Percentiles rank a stretch among this genome's conserved stretches.
These are phyloP conservation scores for Metschnikowia aberdeeniae DNA, from an alignment of 805 yeast species.

Conservation along the genomic window DNA sequence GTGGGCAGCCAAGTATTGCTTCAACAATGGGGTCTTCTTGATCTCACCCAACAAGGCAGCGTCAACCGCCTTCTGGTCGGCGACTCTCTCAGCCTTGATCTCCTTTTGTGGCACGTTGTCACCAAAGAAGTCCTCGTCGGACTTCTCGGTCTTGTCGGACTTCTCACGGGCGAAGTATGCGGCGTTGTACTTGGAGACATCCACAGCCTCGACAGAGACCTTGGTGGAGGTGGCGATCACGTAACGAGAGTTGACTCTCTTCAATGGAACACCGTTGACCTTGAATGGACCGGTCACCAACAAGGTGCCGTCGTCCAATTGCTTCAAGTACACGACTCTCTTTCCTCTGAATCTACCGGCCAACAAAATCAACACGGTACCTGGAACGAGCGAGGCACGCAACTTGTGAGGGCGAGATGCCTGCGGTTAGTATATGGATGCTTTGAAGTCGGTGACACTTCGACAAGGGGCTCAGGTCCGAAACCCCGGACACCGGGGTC, in stretches of 20 bases:
- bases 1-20: conserved; percentile 92
- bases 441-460: neutral
- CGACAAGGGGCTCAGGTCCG: no score
- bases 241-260: conserved; percentile 98
- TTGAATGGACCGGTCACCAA: conserved; percentile 99
- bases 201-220: conserved; percentile 74
- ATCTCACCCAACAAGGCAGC: conserved; percentile 87
- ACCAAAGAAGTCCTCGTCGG: conserved; percentile 89
- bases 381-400: conserved; percentile 95
- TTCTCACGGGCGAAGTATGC: conserved; percentile 97
- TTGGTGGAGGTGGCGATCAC: conserved; percentile 98
- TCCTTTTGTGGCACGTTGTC: conserved; percentile 75
- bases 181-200: conserved; percentile 86
- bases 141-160: conserved; percentile 72
- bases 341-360: conserved; percentile 99
- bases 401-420: conserved; percentile 82
- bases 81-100: conserved; percentile 88
- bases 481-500: no score
- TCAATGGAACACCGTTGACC: conserved; percentile 98
- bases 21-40: conserved; percentile 95
- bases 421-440: conserved; percentile 1
- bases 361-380: conserved; percentile 93
- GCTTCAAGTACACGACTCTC: conserved; percentile 97
- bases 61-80: conserved; percentile 95
- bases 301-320: conserved; percentile 95